phyloP scores from a whole-genome alignment of 805 yeast species.

The Phaffomyces opuntiae region DNA sequence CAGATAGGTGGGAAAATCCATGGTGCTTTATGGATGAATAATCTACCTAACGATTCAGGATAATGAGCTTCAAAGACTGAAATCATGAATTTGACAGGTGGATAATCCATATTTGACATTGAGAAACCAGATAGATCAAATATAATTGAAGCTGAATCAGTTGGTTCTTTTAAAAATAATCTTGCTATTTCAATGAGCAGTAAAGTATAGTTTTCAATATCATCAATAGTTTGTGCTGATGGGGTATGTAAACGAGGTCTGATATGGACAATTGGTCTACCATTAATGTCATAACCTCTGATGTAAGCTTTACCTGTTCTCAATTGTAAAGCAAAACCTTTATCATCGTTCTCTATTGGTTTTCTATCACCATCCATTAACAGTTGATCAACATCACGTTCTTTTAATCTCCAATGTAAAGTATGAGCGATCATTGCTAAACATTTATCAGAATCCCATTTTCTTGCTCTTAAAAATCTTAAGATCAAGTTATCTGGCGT shows the following conservation, averaged over 20 bases:
- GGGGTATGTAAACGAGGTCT: slow-evolving; percentile 74
- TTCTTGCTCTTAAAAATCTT: slow-evolving; percentile 80
- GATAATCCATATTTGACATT: slow-evolving; percentile 87
- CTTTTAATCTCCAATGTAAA: slow-evolving; percentile 66
- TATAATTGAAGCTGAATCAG: slow-evolving; percentile 74
- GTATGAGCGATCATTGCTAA: slow-evolving; percentile 68
- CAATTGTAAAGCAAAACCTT: slow-evolving; percentile 34
- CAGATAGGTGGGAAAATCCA: slow-evolving; percentile 95
- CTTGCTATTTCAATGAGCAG: slow-evolving; percentile 78
- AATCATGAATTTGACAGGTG: slow-evolving; percentile 84
- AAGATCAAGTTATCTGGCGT: slow-evolving; percentile 72
- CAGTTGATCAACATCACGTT: slow-evolving; percentile 52
- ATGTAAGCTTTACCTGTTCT: slow-evolving; percentile 64
- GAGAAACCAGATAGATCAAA: slow-evolving; percentile 86
- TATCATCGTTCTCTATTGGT: slow-evolving; percentile 38
- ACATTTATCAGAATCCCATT: slow-evolving; percentile 68
- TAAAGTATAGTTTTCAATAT: slow-evolving; percentile 69
- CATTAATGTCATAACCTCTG: slow-evolving; percentile 63
- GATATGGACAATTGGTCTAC: slow-evolving; percentile 76
- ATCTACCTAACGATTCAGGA: slow-evolving; percentile 84
- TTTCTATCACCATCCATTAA: slow-evolving; percentile 68
- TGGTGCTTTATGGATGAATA: slow-evolving; percentile 90
- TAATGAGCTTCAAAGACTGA: slow-evolving; percentile 92
- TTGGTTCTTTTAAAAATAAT: slow-evolving; percentile 62
- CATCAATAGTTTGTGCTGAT: slow-evolving; percentile 59